A percentile compares a stretch with the other conserved stretches of the same genome.
Conservation (phyloP, 2,329 filamentous ascomycete genomes). For the Xylariaceae sp. region DNA sequence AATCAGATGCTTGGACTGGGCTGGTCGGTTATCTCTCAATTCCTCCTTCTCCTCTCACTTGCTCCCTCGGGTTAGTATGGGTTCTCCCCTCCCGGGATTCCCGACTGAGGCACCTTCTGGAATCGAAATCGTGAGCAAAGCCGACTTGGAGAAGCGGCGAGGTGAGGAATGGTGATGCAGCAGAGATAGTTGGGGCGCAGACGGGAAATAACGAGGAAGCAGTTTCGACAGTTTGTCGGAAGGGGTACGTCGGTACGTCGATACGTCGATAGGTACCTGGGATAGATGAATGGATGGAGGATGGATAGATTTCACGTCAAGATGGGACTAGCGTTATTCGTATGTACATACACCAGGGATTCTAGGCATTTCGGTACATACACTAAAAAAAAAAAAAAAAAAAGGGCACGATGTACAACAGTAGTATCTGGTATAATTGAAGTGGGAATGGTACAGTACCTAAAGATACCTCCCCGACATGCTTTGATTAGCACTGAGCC, state of each 20-base stretch:
- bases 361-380: neutral
- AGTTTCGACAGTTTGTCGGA: constrained; percentile 13
- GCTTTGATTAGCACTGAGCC: no score
- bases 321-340: constrained; percentile 24
- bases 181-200: neutral
- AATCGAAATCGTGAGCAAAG: constrained; percentile 7
- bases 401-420: no score
- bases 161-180: constrained; percentile 1
- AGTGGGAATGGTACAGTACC: no score
- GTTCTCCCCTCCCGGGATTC: constrained; percentile 26
- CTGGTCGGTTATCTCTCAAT: neutral
- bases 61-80: constrained; percentile 4
- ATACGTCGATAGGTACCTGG: constrained; percentile 14
- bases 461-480: no score
- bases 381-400: no score
- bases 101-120: constrained; percentile 25
- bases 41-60: constrained; percentile 11
- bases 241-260: constrained; percentile 8
- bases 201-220: constrained; percentile 8
- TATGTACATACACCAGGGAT: neutral
- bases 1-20: constrained; percentile 3
- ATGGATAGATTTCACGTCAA: constrained; percentile 11
- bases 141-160: constrained; percentile 1
- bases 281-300: constrained; percentile 7
- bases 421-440: no score